Base-by-base conservation (phyloP, 1,139 yeast species). In the Petasospora fabianii region DNA sequence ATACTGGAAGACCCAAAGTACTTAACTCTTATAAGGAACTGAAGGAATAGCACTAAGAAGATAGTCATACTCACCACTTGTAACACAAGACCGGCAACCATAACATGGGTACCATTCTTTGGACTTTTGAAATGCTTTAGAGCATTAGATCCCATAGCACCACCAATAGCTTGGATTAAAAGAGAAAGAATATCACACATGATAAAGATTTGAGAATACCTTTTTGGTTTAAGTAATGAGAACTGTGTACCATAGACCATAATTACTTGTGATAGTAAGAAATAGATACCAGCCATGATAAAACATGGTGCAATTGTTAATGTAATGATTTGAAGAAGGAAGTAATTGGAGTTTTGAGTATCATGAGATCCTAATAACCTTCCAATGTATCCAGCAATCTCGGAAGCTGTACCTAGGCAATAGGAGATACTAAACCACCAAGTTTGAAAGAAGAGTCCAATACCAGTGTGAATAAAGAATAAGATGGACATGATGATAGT, bases 251-350 rank as follows among this genome's bases (percentile, higher is more conserved):
- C 95, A 58, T 77, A 84, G 7, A 85, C 66, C 38, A 83, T 77
- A 32, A 84, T 77, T 47, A 84, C 52, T 59, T 85, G 87, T 5
- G 88, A 94, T 53, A 87, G 69, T 37, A 82, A 64, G 54, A 77
- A 84, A 62, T 88, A 88, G 8, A 88, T 69, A 5, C 95, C 96
- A 4, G 84, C 97, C 88, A 86, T 84, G 39, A 85, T 70, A 59
- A 90, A 87, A 6, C 92, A 92, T 0, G 97, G 97, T 0, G 88
- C 92, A 38, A 88, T 65, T 0, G 95, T 86, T 46, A 87, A 66
- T 43, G 83, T 66, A 37, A 81, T 74, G 48, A 80, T 75, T 60
- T 88, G 96, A 47, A 80, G 61, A 39, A 85, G 60, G 57, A 69
- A 87, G 35, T 66, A 66, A 43, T 71, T 59, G 38, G 64, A 47